Evolutionary conservation across 2,329 filamentous ascomycete species (phyloP), one percentile per base, ranked within the genome.

Genomic region (Pseudogymnoascus sp.): DNA sequence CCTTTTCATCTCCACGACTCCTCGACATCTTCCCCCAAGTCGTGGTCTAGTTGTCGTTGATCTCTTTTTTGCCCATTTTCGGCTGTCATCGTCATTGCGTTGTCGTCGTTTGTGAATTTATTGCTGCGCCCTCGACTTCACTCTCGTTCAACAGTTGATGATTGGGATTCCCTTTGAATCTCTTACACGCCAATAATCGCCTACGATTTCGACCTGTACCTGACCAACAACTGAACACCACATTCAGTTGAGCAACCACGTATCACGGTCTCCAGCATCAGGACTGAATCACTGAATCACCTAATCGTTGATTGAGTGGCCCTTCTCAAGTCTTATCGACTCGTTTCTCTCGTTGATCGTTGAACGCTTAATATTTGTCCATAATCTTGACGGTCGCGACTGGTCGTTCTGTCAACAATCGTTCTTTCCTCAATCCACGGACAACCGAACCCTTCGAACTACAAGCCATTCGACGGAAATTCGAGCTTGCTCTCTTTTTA

Each of bases 21-120:
- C 44, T 63, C 58, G 61, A 61, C 42, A 29, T 63, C 27, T 59
- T 42, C 48, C 51, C 55, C 48, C 51, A 51, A 62, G 36, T 38
- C 31, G 38, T 63, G 58, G 55, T 39, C 59, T 39, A 58, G 17
- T 62, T 60, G 63, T 62, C 55, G 21, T 21, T 21, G 21, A 21
- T 21, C 21, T 21, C 63, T 62, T 60, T 66, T 65, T 65, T 63
- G 64, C 63, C 64, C 61, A 64, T 63, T 63, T 63, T 62, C 63
- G 33, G n/a, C 15, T 38, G 61, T 58, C 61, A 62, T 62, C 64
- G 25, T 60, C 60, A 41, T 39, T 60, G 39, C 25, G 15, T 60
- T 58, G 63, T 51, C 63, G 51, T 66, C 64, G 63, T 61, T 61
- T 61, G 39, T 51, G 44, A 51, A 31, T 51, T 8, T 51, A 12